phyloP scores from a whole-genome alignment of 345 rosid genomes.

The Linum trigynum region DNA sequence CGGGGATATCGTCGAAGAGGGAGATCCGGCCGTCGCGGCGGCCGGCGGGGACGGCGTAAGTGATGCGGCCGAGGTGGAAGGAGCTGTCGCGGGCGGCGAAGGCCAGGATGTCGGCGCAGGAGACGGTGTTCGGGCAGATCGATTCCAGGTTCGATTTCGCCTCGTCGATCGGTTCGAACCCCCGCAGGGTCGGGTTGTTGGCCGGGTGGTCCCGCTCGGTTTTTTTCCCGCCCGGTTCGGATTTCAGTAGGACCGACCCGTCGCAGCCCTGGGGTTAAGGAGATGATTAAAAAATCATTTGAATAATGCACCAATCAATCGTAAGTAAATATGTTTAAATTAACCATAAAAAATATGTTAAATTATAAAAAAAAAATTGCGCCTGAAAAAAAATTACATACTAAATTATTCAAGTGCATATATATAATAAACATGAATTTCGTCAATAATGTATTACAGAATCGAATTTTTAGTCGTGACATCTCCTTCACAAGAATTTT shows the following conservation, averaged over 20 bases:
- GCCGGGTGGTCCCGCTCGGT: constrained; percentile 17
- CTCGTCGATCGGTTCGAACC: constrained; percentile 18
- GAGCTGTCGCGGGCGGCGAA: constrained; percentile 12
- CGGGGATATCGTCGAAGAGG: background rate
- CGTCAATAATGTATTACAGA: too few relatives aligned
- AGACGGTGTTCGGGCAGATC: constrained; percentile 9
- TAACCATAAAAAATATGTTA: background rate
- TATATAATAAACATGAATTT: too few relatives aligned
- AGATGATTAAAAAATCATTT: too few relatives aligned
- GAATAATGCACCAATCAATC: too few relatives aligned
- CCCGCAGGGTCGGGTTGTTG: constrained; percentile 12
- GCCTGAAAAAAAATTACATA: too few relatives aligned
- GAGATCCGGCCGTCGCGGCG: background rate
- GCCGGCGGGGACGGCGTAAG: constrained; percentile 15
- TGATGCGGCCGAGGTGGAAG: constrained; percentile 10
- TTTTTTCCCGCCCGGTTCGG: constrained; percentile 2
- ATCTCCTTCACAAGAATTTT: too few relatives aligned
- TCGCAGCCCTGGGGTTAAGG: constrained; percentile 13
- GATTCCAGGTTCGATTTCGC: constrained; percentile 8
- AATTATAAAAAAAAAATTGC: background rate
- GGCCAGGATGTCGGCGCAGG: constrained; percentile 13
- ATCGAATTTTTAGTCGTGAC: too few relatives aligned
- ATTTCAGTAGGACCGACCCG: constrained; percentile 18
- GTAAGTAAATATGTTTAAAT: background rate
- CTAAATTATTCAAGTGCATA: too few relatives aligned